phyloP scores from a whole-genome alignment of 2,329 filamentous ascomycete genomes.

The Emydomyces testavorans region DNA sequence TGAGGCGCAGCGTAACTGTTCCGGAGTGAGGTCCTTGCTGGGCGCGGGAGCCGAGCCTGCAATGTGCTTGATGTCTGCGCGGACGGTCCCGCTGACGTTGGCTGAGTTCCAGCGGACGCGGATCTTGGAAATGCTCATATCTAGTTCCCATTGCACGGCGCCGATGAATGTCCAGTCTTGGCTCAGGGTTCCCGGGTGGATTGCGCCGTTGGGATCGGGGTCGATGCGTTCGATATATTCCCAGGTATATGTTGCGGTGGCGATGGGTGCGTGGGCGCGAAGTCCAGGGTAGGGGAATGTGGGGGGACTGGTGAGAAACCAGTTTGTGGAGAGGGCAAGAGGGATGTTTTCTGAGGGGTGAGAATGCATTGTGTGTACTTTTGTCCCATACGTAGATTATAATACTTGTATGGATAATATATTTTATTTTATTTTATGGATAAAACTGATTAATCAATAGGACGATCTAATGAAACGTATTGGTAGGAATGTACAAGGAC shows the following conservation, averaged over 20 bases:
- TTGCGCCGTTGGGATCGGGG: neutral
- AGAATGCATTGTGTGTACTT: neutral
- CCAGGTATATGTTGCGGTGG: constrained; percentile 15
- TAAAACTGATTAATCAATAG: no score
- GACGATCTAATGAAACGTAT: no score
- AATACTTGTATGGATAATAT: no score
- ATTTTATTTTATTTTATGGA: no score
- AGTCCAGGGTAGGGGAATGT: constrained; percentile 18
- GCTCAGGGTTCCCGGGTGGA: neutral
- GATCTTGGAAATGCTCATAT: constrained; percentile 26
- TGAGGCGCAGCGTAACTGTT: constrained; percentile 18
- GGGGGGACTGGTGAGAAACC: constrained; percentile 22
- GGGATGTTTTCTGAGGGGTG: constrained; percentile 16
- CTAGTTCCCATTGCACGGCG: constrained; percentile 24
- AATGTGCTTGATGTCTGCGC: constrained; percentile 23
- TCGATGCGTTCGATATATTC: constrained; percentile 15
- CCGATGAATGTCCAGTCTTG: constrained; percentile 20
- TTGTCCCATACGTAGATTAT: no score
- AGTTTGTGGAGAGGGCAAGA: constrained; percentile 24
- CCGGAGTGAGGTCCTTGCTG: constrained; percentile 11
- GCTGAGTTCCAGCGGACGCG: constrained; percentile 28
- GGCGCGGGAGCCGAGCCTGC: neutral
- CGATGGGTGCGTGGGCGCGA: constrained; percentile 11
- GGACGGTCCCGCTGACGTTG: constrained; percentile 23
- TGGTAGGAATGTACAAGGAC: no score